Evolutionary conservation across 2,329 filamentous ascomycete species (phyloP).

Genomic region (Alternaria panax): DNA sequence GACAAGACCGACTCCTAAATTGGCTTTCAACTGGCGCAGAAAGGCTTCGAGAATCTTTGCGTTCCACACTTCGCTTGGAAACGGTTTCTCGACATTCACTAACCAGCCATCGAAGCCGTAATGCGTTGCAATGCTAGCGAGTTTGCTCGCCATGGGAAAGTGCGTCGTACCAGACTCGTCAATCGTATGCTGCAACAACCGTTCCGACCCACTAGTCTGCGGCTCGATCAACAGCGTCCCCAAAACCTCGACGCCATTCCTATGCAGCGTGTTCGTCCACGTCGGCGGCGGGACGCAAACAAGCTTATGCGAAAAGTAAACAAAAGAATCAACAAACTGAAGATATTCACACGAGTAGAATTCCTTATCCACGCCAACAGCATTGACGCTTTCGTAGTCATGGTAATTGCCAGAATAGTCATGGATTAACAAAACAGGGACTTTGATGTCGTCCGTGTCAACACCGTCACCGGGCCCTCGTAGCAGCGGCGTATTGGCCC

Average conservation of each 20-base stretch:
- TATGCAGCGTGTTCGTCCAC: slow-evolving; percentile 57
- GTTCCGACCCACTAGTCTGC: slow-evolving; percentile 45
- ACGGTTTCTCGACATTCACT: slow-evolving; percentile 56
- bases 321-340: slow-evolving; percentile 53
- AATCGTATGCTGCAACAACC: slow-evolving; percentile 30
- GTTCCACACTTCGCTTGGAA: slow-evolving; percentile 46
- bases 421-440: slow-evolving; percentile 48
- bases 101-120: slow-evolving; percentile 59
- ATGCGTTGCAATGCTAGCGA: slow-evolving; percentile 50
- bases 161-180: slow-evolving; percentile 17
- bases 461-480: slow-evolving; percentile 17
- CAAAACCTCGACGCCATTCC: slow-evolving; percentile 54
- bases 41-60: slow-evolving; percentile 45
- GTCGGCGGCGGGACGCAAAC: slow-evolving; percentile 55
- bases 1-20: slow-evolving; percentile 28
- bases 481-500: slow-evolving; percentile 50
- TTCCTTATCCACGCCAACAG: slow-evolving; percentile 35
- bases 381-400: slow-evolving; percentile 51
- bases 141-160: slow-evolving; percentile 49
- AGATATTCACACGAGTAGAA: slow-evolving; percentile 55
- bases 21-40: slow-evolving; percentile 46
- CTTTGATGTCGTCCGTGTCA: slow-evolving; percentile 12
- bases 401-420: slow-evolving; percentile 56
- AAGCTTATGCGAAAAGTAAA: slow-evolving; percentile 60
- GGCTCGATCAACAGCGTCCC: slow-evolving; percentile 56